Percentiles rank a stretch among this genome's conserved stretches.
These are phyloP conservation scores for Rhizopus delemar DNA, from an alignment of 371 early-diverging fungal species.

Conservation along the genomic window DNA sequence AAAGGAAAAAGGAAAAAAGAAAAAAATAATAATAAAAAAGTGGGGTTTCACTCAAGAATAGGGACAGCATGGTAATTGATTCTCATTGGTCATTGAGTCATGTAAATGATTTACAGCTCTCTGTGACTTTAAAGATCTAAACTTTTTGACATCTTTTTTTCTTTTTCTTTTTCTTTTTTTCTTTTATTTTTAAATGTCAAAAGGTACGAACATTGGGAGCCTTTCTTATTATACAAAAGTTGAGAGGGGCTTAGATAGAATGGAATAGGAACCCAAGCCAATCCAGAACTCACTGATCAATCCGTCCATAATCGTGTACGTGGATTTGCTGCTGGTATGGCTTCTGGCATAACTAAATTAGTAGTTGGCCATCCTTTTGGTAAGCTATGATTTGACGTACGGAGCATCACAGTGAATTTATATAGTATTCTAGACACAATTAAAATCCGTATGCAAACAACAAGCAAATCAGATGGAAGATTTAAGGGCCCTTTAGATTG, in stretches of 20 bases:
- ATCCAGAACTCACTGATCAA: slow-evolving; percentile 41
- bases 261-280: slow-evolving; percentile 15
- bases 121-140: too few relatives aligned
- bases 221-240: background rate
- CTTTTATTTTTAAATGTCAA: background rate
- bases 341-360: slow-evolving; percentile 80
- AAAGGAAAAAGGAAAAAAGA: slow-evolving; percentile 3
- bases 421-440: slow-evolving; percentile 57
- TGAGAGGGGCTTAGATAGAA: too few relatives aligned
- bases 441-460: slow-evolving; percentile 79
- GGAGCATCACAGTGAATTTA: background rate
- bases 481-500: slow-evolving; percentile 91
- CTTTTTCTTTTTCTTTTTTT: background rate
- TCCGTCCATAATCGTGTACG: slow-evolving; percentile 62
- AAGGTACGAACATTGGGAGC: background rate
- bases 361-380: slow-evolving; percentile 83
- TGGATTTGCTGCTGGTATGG: slow-evolving; percentile 78
- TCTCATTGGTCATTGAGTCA: background rate
- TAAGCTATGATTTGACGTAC: slow-evolving; percentile 24
- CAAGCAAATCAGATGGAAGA: slow-evolving; percentile 69
- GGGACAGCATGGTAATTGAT: background rate
- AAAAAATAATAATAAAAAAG: slow-evolving; percentile 3
- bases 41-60: background rate
- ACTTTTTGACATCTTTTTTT: background rate
- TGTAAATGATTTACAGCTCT: too few relatives aligned